phyloP scores from a whole-genome alignment of 352 stramenopile genomes.

The Pythium vanterpoolii region DNA sequence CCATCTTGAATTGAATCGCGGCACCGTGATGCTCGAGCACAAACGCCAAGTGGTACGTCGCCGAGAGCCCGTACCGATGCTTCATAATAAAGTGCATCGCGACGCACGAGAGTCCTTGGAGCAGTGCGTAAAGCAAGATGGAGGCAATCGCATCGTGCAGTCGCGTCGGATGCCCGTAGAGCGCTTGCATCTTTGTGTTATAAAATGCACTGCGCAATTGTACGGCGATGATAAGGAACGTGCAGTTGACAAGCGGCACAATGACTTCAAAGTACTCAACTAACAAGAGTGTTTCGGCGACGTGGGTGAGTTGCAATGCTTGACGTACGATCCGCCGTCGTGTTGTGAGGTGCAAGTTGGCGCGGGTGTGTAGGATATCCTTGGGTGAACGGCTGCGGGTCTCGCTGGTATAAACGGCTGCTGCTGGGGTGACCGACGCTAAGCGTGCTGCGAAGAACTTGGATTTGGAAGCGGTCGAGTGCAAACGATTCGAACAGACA shows the following conservation, averaged over 20 bases:
- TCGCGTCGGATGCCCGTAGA: slow-evolving; percentile 1
- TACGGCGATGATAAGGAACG: slow-evolving; percentile 12
- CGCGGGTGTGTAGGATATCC: neutral
- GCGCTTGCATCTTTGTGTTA: slow-evolving; percentile 12
- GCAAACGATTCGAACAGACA: neutral
- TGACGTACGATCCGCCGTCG: neutral
- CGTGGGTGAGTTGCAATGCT: slow-evolving; percentile 11
- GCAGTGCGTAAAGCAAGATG: slow-evolving; percentile 21
- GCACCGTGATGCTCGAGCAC: slow-evolving; percentile 17
- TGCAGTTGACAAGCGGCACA: slow-evolving; percentile 18
- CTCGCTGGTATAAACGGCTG: neutral
- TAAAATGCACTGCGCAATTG: slow-evolving; percentile 6
- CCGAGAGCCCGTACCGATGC: slow-evolving; percentile 20
- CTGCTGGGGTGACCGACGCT: neutral
- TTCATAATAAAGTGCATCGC: slow-evolving; percentile 23
- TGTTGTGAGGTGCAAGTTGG: neutral
- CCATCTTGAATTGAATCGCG: slow-evolving; percentile 23
- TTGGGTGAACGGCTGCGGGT: neutral
- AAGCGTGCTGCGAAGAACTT: neutral
- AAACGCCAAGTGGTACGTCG: slow-evolving; percentile 22
- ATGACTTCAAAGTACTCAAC: slow-evolving; percentile 28
- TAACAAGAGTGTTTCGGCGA: slow-evolving; percentile 25
- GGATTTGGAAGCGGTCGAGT: neutral
- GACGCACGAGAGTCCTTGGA: slow-evolving; percentile 18
- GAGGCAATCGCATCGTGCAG: neutral